A percentile compares a stretch with the other conserved stretches of the same genome.
Evolutionary conservation across 129 eudicot species (phyloP).

Genomic region (Scalesia atractyloides): DNA sequence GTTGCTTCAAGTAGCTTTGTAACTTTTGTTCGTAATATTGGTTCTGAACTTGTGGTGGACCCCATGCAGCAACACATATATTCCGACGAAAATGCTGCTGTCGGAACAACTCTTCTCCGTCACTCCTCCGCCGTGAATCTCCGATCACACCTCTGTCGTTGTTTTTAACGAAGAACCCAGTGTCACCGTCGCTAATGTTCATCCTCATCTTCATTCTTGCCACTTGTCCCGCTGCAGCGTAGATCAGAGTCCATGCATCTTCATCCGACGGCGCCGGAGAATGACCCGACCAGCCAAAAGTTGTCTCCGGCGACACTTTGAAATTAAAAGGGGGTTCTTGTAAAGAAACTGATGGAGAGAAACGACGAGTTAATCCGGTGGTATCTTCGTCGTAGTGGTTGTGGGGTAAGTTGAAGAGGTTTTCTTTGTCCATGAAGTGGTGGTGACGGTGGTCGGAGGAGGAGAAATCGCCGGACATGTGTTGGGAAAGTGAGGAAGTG

Average conservation of each 20-base stretch:
- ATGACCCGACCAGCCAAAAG: slow-evolving; percentile 55
- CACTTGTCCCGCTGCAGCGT: slow-evolving; percentile 54
- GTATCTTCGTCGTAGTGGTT: slow-evolving; percentile 24
- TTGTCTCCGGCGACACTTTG: slow-evolving; percentile 41
- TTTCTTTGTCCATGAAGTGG: slow-evolving; percentile 31
- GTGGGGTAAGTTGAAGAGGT: slow-evolving; percentile 23
- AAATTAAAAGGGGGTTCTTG: slow-evolving; percentile 10
- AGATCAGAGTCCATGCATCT: slow-evolving; percentile 53
- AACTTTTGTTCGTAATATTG: background rate
- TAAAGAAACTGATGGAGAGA: slow-evolving; percentile 36
- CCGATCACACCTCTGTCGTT: background rate
- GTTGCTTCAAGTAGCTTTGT: background rate
- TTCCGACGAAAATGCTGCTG: slow-evolving; percentile 24
- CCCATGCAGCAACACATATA: slow-evolving; percentile 43
- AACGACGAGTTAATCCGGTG: slow-evolving; percentile 49
- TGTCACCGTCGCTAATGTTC: background rate
- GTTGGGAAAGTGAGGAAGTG: background rate
- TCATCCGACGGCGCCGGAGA: slow-evolving; percentile 45
- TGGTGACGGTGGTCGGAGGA: slow-evolving; percentile 22
- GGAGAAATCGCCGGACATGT: background rate
- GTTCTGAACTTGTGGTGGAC: slow-evolving; percentile 10
- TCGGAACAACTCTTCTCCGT: slow-evolving; percentile 22
- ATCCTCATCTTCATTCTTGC: slow-evolving; percentile 44
- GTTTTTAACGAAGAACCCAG: too few species aligned
- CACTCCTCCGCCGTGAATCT: slow-evolving; percentile 11